These are phyloP conservation scores for Drechslerella stenobrocha DNA, from an alignment of 2,329 filamentous ascomycete genomes.

Conservation along the genomic window DNA sequence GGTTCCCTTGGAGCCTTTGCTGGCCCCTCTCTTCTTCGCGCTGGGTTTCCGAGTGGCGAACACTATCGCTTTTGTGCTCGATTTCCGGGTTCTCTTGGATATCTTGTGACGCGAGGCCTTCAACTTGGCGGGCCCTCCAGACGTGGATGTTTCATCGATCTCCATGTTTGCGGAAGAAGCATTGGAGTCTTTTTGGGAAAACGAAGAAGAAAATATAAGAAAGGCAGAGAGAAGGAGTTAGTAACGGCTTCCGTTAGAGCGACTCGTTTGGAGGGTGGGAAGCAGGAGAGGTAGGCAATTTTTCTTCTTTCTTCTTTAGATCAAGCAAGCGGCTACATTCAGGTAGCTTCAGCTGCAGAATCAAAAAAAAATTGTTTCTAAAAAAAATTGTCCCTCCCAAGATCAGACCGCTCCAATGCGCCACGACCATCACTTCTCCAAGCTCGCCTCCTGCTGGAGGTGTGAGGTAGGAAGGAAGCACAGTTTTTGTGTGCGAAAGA, in stretches of 20 bases:
- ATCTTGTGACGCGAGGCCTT: slow-evolving; percentile 28
- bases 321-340: slow-evolving; percentile 47
- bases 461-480: slow-evolving; percentile 41
- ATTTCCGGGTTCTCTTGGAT: slow-evolving; percentile 35
- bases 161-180: slow-evolving; percentile 41
- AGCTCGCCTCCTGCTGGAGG: slow-evolving; percentile 25
- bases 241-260: slow-evolving; percentile 40
- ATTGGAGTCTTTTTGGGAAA: slow-evolving; percentile 37
- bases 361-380: slow-evolving; percentile 24
- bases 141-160: slow-evolving; percentile 37
- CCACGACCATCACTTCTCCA: slow-evolving; percentile 44
- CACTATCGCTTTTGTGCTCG: slow-evolving; percentile 41
- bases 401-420: slow-evolving; percentile 46
- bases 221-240: slow-evolving; percentile 39
- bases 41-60: slow-evolving; percentile 38
- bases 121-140: slow-evolving; percentile 24
- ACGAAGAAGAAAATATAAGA: slow-evolving; percentile 48
- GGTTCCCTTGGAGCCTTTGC: slow-evolving; percentile 25
- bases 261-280: slow-evolving; percentile 40
- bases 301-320: slow-evolving; percentile 19
- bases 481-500: slow-evolving; percentile 43
- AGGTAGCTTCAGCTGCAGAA: slow-evolving; percentile 48
- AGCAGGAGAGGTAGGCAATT: slow-evolving; percentile 30
- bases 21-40: slow-evolving; percentile 19
- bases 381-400: slow-evolving; percentile 25